Evolutionary conservation across 1,284 basidiomycete genomes (phyloP).

Genomic region (Fomitopsis schrenkii): DNA sequence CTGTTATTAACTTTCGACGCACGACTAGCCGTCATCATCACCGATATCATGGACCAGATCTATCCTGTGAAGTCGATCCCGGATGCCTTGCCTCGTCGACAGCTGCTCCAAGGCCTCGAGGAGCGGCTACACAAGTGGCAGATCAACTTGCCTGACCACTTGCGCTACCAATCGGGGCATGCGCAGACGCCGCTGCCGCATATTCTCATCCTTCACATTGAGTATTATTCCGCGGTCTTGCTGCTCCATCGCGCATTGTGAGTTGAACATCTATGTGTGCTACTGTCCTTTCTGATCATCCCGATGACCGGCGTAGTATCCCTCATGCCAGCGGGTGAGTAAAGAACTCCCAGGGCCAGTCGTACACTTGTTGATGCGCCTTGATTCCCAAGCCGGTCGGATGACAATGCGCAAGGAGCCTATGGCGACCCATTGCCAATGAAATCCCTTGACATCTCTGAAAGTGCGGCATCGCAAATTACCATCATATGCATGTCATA

Average conservation of each 20-base stretch:
- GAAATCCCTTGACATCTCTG: slow-evolving; percentile 75
- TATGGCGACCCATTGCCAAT: slow-evolving; percentile 21
- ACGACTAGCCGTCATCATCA: slow-evolving; percentile 52
- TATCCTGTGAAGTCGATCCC: slow-evolving; percentile 63
- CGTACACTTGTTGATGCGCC: background rate
- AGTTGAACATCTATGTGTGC: slow-evolving; percentile 29
- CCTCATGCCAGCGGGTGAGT: slow-evolving; percentile 63
- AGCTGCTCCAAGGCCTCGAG: slow-evolving; percentile 55
- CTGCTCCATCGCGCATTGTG: slow-evolving; percentile 81
- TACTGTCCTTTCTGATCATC: slow-evolving; percentile 3
- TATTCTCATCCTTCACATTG: slow-evolving; percentile 68
- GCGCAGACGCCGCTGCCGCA: slow-evolving; percentile 55
- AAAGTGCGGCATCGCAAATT: slow-evolving; percentile 73
- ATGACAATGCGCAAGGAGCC: background rate
- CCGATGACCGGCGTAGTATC: slow-evolving; percentile 38
- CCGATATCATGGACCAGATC: slow-evolving; percentile 63
- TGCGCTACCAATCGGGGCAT: slow-evolving; percentile 57
- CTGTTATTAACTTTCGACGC: background rate
- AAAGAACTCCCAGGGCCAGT: no score
- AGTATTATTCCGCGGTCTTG: slow-evolving; percentile 77
- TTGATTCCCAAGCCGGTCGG: background rate
- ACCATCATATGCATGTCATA: slow-evolving; percentile 55
- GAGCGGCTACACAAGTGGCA: slow-evolving; percentile 75
- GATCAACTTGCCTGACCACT: slow-evolving; percentile 60
- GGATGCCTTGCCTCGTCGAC: slow-evolving; percentile 40